These are phyloP conservation scores for Aciculosporium take DNA, from an alignment of 2,329 filamentous ascomycete genomes.

Conservation along the genomic window DNA sequence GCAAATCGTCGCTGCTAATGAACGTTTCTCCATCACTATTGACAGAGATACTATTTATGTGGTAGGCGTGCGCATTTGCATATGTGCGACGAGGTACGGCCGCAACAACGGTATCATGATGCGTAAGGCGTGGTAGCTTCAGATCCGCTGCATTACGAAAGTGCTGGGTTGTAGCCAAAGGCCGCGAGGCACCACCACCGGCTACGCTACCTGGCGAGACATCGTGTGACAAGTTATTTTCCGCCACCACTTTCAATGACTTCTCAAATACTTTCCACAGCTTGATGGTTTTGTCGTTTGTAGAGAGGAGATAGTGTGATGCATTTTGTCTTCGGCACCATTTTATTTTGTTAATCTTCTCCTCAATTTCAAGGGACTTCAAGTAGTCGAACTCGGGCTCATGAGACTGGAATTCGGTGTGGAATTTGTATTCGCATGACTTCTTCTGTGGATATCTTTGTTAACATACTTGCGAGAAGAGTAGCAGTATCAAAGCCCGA, in stretches of 20 bases:
- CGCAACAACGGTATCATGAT: constrained; percentile 95
- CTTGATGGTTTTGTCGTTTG: constrained; percentile 99
- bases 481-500: not conserved
- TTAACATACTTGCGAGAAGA: not conserved
- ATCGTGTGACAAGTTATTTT: constrained; percentile 96
- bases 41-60: constrained; percentile 99
- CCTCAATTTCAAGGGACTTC: constrained; percentile 97
- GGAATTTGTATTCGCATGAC: constrained; percentile 99
- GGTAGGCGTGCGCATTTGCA: constrained; percentile 95
- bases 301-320: constrained; percentile 94
- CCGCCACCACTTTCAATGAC: constrained; percentile 94
- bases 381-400: constrained; percentile 99
- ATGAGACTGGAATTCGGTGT: constrained; percentile 98
- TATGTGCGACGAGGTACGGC: constrained; percentile 93
- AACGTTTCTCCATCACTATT: constrained; percentile 99
- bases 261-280: constrained; percentile 99
- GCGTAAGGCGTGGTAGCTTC: constrained; percentile 89
- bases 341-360: constrained; percentile 99
- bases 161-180: constrained; percentile 49
- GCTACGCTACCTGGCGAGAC: constrained; percentile 62
- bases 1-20: constrained; percentile 93
- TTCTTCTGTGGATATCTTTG: constrained; percentile 59
- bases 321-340: constrained; percentile 98
- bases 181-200: constrained; percentile 62
- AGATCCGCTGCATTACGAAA: constrained; percentile 74